phyloP scores from a whole-genome alignment of 129 eudicot species.

The Helichrysum umbraculigerum region DNA sequence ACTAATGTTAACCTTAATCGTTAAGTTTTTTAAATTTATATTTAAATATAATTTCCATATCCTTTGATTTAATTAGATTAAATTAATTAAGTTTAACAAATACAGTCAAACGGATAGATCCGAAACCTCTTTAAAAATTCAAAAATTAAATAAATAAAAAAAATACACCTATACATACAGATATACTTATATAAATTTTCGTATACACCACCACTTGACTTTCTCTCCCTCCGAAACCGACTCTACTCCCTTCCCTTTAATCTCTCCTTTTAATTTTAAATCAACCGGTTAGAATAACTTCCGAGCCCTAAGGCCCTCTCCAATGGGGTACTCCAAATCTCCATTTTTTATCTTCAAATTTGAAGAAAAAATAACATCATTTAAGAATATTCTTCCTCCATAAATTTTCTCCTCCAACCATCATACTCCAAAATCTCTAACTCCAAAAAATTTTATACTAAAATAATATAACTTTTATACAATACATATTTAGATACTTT shows the following conservation, averaged over 20 bases:
- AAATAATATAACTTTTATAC: too few relatives aligned
- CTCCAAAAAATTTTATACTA: too few relatives aligned
- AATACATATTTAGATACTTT: too few relatives aligned
- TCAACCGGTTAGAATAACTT: background rate
- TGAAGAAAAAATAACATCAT: too few relatives aligned
- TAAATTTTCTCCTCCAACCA: too few relatives aligned
- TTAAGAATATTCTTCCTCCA: too few relatives aligned
- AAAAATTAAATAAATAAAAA: background rate
- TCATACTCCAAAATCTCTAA: too few relatives aligned
- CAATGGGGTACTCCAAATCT: too few relatives aligned
- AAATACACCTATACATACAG: background rate
- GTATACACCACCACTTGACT: background rate
- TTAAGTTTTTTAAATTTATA: background rate
- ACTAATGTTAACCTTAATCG: background rate
- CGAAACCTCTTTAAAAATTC: background rate
- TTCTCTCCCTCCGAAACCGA: constrained; percentile 25
- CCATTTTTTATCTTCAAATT: too few relatives aligned
- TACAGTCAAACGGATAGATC: constrained; percentile 1
- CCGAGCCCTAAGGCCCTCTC: too few relatives aligned
- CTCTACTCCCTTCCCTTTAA: constrained; percentile 2
- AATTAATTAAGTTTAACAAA: constrained; percentile 6
- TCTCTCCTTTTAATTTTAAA: background rate
- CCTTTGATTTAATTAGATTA: too few relatives aligned
- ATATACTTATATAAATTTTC: background rate
- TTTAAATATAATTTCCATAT: background rate